phyloP scores from a whole-genome alignment of 129 eudicot species.

The Daucus carota region DNA sequence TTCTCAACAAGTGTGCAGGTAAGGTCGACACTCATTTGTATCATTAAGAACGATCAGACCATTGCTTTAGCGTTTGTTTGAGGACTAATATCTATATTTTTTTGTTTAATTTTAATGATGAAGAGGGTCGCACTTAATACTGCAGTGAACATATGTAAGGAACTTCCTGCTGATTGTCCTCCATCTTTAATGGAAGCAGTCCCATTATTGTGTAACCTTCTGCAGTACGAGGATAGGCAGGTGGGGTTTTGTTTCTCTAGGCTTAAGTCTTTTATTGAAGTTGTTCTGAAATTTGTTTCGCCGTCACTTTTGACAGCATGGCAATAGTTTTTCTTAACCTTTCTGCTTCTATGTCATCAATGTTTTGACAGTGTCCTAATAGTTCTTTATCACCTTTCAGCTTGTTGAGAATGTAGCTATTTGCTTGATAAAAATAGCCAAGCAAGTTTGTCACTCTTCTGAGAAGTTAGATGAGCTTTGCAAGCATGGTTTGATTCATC shows the following conservation, averaged over 20 bases:
- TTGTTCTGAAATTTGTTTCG: background rate
- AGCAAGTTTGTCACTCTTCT: conserved; percentile 40
- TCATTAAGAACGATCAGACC: background rate
- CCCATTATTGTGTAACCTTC: conserved; percentile 79
- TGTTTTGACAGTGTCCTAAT: background rate
- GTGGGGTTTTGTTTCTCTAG: conserved; percentile 20
- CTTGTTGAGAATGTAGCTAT: conserved; percentile 87
- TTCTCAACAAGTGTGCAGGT: conserved; percentile 91
- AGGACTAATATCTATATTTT: conserved; percentile 11
- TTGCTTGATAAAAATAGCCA: conserved; percentile 71
- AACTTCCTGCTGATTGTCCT: conserved; percentile 66
- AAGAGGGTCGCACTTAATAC: conserved; percentile 87
- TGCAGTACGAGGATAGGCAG: conserved; percentile 86
- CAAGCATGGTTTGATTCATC: conserved; percentile 73
- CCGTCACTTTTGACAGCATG: no score
- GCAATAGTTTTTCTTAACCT: no score
- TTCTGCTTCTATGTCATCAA: background rate
- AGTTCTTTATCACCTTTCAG: conserved; percentile 24
- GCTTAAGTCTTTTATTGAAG: background rate
- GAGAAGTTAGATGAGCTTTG: conserved; percentile 74
- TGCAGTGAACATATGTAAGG: conserved; percentile 75
- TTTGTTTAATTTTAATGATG: conserved; percentile 5
- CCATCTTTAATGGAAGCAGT: conserved; percentile 83
- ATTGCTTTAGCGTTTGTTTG: background rate
- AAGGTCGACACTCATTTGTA: conserved; percentile 4